These are phyloP conservation scores for Asterochloris erici DNA, from an alignment of 139 green algal species.

Conservation along the genomic window DNA sequence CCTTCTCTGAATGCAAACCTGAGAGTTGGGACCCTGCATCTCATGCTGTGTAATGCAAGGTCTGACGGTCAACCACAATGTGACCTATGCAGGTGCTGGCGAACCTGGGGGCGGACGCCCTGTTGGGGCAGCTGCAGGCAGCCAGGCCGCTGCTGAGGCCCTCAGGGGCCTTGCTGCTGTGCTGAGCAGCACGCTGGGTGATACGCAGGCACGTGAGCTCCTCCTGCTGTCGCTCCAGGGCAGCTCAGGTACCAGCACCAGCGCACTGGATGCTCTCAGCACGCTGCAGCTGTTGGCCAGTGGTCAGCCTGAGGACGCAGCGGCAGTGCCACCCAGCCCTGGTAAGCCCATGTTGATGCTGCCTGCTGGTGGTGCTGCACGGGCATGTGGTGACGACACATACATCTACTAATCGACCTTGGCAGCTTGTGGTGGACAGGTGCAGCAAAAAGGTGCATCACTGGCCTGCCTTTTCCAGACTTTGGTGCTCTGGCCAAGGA, in stretches of 20 bases:
- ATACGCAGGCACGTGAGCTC: neutral
- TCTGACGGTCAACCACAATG: neutral
- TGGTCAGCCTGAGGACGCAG: neutral
- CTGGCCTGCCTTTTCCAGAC: too few species aligned
- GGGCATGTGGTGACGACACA: too few species aligned
- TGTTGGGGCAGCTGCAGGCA: slow-evolving; percentile 18
- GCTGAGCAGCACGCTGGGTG: slow-evolving; percentile 24
- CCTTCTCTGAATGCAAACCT: too few species aligned
- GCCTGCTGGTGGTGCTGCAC: too few species aligned
- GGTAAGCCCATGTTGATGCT: too few species aligned
- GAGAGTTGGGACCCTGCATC: too few species aligned
- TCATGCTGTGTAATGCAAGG: too few species aligned
- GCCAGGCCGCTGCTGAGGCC: slow-evolving; percentile 23
- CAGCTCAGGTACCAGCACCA: neutral
- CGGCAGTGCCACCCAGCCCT: too few species aligned
- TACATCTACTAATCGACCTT: too few species aligned
- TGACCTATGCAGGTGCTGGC: neutral
- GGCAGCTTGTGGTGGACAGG: too few species aligned
- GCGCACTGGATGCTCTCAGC: slow-evolving; percentile 10
- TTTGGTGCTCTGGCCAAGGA: too few species aligned
- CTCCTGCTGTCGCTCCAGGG: neutral
- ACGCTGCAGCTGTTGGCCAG: slow-evolving; percentile 6
- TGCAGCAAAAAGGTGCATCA: too few species aligned
- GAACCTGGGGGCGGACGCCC: neutral
- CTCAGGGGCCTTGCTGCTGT: slow-evolving; percentile 32